Evolutionary conservation across 257 asterid genomes (phyloP), one percentile per base, ranked within the genome.

Genomic region (Solanum rostratum): DNA sequence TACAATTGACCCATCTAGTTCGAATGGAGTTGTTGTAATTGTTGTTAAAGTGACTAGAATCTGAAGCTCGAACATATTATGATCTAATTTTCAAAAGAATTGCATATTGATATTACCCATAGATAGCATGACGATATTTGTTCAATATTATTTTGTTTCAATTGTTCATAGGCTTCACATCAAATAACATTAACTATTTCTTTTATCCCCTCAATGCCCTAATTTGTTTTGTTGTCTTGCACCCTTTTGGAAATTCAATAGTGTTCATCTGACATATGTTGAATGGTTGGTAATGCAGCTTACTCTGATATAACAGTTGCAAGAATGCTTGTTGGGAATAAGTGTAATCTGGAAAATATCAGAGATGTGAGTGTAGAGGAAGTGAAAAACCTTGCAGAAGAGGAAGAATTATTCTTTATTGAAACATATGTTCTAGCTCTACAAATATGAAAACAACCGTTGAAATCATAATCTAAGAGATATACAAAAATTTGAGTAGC

Each of bases 391-490:
- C 90, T 91, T 65, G 97, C 96, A 6, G 93, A 93, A 86, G 91
- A 92, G 86, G 92, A 91, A 79, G 94, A 91, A 12, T 82, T 93
- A 16, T 92, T 92, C 90, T 92, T 92, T 85, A 90, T 92, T 22
- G 97, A 93, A 84, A 93, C 97, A 60, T 92, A 95, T 59, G 97
- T 96, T n/a, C 88, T 93, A 10, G 89, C 46, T 86, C 97, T 13
- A 93, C 97, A 19, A 92, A 93, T 43, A 96, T 92, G 30, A 86
- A 69, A 7, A 88, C 89, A 22, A 95, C 96, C 49, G 92, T 93
- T 52, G 97, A 93, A 85, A 88, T 92, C 54, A 95, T 90, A n/a
- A 92, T 91, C 27, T 90, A 90, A 13, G 97, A 91, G 88, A 91
- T 92, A 41, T 90, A 93, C 84, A 92, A 90, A 55, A 92, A 93